A percentile compares a stretch with the other conserved stretches of the same genome.
Conservation (phyloP, 192 early-diverging fungal species). For the Podila epigama region DNA sequence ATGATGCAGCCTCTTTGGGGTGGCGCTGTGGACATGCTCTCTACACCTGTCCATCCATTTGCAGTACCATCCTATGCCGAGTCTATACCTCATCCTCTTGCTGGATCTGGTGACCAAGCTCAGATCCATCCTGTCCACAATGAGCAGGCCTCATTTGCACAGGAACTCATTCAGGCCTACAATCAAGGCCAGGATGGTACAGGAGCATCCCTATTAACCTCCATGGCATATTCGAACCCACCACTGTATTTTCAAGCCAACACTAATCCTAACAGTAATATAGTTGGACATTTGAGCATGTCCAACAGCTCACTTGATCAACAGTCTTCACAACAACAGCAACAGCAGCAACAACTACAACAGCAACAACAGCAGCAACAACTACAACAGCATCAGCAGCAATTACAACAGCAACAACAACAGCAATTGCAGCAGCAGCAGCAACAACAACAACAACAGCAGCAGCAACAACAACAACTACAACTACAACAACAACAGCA, state of each 20-base stretch:
- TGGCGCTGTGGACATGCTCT: slow-evolving; percentile 23
- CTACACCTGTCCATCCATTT: slow-evolving; percentile 37
- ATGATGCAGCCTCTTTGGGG: slow-evolving; percentile 33
- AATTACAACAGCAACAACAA: slow-evolving; percentile 3
- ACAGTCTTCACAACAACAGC: not conserved
- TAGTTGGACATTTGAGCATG: not conserved
- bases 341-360: slow-evolving; percentile 7
- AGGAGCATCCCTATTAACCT: not conserved
- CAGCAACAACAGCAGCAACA: slow-evolving; percentile 3
- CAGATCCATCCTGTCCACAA: not conserved
- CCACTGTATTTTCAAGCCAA: slow-evolving; percentile 11
- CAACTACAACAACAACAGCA: not conserved
- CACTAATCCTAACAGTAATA: not conserved
- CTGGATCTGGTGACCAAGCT: slow-evolving; percentile 1
- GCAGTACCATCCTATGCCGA: slow-evolving; percentile 7
- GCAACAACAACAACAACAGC: slow-evolving; percentile 6
- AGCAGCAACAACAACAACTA: slow-evolving; percentile 5
- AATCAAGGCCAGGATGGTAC: slow-evolving; percentile 12
- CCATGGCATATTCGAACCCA: slow-evolving; percentile 7
- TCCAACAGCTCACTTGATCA: not conserved
- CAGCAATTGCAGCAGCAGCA: slow-evolving; percentile 1
- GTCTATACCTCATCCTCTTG: not conserved
- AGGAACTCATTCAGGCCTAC: slow-evolving; percentile 11
- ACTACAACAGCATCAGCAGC: not conserved
- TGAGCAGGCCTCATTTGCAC: slow-evolving; percentile 15